Percentiles rank a stretch among this genome's conserved stretches.
Evolutionary conservation across 2,329 filamentous ascomycete species (phyloP).

Genomic region (Fusarium lateritium): DNA sequence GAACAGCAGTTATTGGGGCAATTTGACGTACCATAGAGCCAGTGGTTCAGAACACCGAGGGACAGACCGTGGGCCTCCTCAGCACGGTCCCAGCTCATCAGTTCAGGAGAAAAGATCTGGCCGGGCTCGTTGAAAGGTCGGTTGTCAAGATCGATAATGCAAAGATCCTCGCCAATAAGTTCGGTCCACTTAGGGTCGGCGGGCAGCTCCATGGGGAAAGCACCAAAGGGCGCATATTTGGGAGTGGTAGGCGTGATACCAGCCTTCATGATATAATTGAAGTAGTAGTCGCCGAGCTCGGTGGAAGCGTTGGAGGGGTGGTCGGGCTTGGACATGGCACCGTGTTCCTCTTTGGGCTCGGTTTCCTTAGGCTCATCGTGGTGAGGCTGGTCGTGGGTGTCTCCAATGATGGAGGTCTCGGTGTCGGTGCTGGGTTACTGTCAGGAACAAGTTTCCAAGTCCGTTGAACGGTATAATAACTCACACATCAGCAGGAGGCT

Average conservation of each 20-base stretch:
- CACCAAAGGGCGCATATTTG: conserved; percentile 52
- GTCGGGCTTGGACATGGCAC: conserved; percentile 36
- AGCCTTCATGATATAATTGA: conserved; percentile 53
- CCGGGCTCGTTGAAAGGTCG: conserved; percentile 56
- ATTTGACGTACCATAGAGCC: conserved; percentile 56
- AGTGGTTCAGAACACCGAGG: conserved; percentile 61
- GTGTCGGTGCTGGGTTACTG: conserved; percentile 39
- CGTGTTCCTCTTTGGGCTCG: conserved; percentile 27
- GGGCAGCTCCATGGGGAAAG: conserved; percentile 53
- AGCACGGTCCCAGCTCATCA: conserved; percentile 56
- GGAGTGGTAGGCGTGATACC: conserved; percentile 43
- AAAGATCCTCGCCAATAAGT: conserved; percentile 57
- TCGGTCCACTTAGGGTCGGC: conserved; percentile 52
- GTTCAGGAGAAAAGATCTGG: conserved; percentile 54
- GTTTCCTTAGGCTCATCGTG: conserved; percentile 18
- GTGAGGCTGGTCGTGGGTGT: conserved; percentile 9
- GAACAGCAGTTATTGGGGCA: neutral
- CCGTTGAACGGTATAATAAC: conserved; percentile 9
- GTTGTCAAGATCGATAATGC: conserved; percentile 63
- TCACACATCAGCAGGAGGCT: conserved; percentile 46
- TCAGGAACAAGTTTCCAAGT: conserved; percentile 24
- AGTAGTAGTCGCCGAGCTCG: conserved; percentile 52
- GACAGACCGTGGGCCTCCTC: conserved; percentile 56
- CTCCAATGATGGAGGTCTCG: conserved; percentile 38
- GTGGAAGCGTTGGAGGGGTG: conserved; percentile 36